A percentile compares a stretch with the other conserved stretches of the same genome.
Evolutionary conservation across 345 rosid species (phyloP).

Genomic region (Toxicodendron radicans): DNA sequence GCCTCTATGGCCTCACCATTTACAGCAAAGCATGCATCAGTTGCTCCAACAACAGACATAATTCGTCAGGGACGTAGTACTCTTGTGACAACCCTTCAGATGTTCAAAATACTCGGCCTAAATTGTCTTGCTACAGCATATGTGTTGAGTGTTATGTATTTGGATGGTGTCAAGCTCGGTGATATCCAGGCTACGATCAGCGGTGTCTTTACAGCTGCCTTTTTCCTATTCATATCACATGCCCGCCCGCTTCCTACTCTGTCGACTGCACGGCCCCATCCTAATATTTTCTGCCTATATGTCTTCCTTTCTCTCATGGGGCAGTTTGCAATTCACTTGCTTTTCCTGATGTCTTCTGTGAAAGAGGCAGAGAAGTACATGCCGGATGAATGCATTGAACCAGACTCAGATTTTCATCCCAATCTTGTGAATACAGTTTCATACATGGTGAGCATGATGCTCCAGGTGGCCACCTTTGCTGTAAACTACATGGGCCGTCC

Average conservation of each 20-base stretch:
- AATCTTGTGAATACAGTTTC: slow-evolving; percentile 96
- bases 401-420: slow-evolving; percentile 90
- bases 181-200: slow-evolving; percentile 98
- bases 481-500: slow-evolving; percentile 99
- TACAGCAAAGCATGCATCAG: slow-evolving; percentile 98
- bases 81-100: slow-evolving; percentile 94
- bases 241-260: slow-evolving; percentile 89
- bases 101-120: slow-evolving; percentile 98
- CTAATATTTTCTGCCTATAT: slow-evolving; percentile 80
- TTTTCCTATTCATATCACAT: slow-evolving; percentile 93
- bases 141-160: slow-evolving; percentile 92
- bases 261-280: slow-evolving; percentile 88
- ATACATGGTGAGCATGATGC: slow-evolving; percentile 98
- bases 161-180: slow-evolving; percentile 99
- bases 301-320: slow-evolving; percentile 96
- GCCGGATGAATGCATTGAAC: slow-evolving; percentile 99
- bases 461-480: slow-evolving; percentile 95
- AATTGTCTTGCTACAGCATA: slow-evolving; percentile 99
- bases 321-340: slow-evolving; percentile 83
- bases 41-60: slow-evolving; percentile 90
- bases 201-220: slow-evolving; percentile 93
- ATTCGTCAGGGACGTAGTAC: slow-evolving; percentile 99
- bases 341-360: slow-evolving; percentile 76
- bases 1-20: slow-evolving; percentile 99
- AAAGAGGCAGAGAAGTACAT: slow-evolving; percentile 89